These are phyloP conservation scores for Trichoderma harzianum DNA, from an alignment of 2,329 filamentous ascomycete genomes.

Conservation along the genomic window DNA sequence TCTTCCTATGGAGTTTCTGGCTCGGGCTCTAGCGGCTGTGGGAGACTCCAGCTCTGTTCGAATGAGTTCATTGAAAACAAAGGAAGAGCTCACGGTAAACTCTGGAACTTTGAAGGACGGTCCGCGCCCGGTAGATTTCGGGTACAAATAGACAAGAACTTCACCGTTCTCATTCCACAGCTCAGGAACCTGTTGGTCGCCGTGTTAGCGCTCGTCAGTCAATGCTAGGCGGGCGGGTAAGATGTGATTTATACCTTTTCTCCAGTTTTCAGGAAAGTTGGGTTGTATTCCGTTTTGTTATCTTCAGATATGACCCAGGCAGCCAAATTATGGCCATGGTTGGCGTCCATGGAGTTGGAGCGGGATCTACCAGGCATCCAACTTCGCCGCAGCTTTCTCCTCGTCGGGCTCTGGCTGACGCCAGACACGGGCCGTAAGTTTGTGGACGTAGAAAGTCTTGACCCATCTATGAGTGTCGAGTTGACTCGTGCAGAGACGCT, in stretches of 20 bases:
- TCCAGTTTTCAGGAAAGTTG: constrained; percentile 47
- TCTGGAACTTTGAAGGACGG: constrained; percentile 60
- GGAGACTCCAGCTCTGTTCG: constrained; percentile 41
- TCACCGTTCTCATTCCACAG: constrained; percentile 61
- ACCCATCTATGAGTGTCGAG: constrained; percentile 29
- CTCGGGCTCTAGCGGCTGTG: constrained; percentile 32
- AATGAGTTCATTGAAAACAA: constrained; percentile 52
- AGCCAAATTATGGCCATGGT: constrained; percentile 24
- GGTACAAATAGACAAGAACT: constrained; percentile 56
- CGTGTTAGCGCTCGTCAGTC: too few relatives aligned
- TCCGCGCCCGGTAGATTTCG: constrained; percentile 46
- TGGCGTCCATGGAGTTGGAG: constrained; percentile 44
- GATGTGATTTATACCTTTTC: too few relatives aligned
- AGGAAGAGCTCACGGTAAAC: constrained; percentile 52
- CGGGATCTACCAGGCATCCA: constrained; percentile 55
- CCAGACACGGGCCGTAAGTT: constrained; percentile 27
- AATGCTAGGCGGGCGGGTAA: too few relatives aligned
- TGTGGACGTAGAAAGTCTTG: constrained; percentile 33
- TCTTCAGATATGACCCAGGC: constrained; percentile 58
- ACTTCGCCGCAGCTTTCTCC: constrained; percentile 48
- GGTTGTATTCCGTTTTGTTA: constrained; percentile 54
- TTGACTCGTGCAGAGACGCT: constrained; percentile 49
- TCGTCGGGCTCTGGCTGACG: constrained; percentile 43
- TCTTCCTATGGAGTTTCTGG: constrained; percentile 46
- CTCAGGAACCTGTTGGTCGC: too few relatives aligned